These are phyloP conservation scores for Kodamaea kakaduensis DNA, from an alignment of 805 yeast genomes.

Conservation along the genomic window DNA sequence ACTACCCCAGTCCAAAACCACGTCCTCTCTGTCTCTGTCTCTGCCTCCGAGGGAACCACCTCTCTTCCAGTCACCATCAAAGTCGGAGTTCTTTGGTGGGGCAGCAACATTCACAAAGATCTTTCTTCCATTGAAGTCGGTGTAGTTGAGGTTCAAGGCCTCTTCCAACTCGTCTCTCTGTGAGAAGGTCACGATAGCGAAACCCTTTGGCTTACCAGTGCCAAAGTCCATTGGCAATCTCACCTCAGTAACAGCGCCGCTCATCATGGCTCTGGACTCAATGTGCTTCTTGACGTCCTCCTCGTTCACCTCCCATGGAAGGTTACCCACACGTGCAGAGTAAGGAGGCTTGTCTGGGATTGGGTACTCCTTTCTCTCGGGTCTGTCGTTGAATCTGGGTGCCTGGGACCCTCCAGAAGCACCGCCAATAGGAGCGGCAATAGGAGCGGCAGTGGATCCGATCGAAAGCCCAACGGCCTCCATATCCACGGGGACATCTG, in stretches of 20 bases:
- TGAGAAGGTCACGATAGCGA: slow-evolving; percentile 50
- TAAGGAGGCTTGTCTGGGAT: slow-evolving; percentile 90
- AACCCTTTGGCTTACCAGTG: slow-evolving; percentile 60
- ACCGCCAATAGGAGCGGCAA: slow-evolving; percentile 16
- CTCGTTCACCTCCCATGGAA: slow-evolving; percentile 79
- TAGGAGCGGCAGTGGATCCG: slow-evolving; percentile 15
- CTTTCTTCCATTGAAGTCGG: slow-evolving; percentile 46
- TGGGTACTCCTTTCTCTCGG: slow-evolving; percentile 67
- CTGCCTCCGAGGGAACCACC: slow-evolving; percentile 10
- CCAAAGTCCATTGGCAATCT: slow-evolving; percentile 67
- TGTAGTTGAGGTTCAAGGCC: slow-evolving; percentile 43
- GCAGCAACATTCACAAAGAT: slow-evolving; percentile 57
- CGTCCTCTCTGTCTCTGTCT: slow-evolving; percentile 26
- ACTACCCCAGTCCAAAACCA: slow-evolving; percentile 46
- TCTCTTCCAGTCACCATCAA: slow-evolving; percentile 43
- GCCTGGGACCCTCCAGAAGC: slow-evolving; percentile 8
- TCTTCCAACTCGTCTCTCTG: slow-evolving; percentile 47
- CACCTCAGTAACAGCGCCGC: slow-evolving; percentile 53
- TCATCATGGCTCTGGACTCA: slow-evolving; percentile 50
- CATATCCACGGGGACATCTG: slow-evolving; percentile 76
- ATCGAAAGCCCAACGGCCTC: slow-evolving; percentile 55
- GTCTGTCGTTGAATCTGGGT: slow-evolving; percentile 29
- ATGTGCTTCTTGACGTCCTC: slow-evolving; percentile 58
- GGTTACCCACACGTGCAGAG: slow-evolving; percentile 83
- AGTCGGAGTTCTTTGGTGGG: slow-evolving; percentile 45